A percentile compares a stretch with the other conserved stretches of the same genome.
Evolutionary conservation across 805 yeast species (phyloP).

Genomic region (Scheffersomyces amazonensis): DNA sequence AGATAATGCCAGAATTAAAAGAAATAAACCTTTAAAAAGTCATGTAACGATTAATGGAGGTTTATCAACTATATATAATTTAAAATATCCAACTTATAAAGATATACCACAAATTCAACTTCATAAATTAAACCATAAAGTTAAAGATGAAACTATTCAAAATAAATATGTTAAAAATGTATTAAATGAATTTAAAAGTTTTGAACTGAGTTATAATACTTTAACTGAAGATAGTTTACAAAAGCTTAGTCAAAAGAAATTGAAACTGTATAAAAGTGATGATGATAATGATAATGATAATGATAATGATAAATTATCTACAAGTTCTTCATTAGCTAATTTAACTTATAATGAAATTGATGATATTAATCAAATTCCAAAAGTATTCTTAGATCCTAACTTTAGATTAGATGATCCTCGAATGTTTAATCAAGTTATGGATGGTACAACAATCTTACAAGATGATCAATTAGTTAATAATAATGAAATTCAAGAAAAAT

Average conservation of each 20-base stretch:
- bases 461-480: slow-evolving; percentile 43
- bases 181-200: slow-evolving; percentile 26
- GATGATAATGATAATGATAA: neutral
- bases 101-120: slow-evolving; percentile 85
- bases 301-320: slow-evolving; percentile 6
- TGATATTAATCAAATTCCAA: slow-evolving; percentile 48
- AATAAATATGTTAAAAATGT: slow-evolving; percentile 15
- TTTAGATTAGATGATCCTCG: slow-evolving; percentile 89
- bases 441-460: slow-evolving; percentile 41
- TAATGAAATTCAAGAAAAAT: slow-evolving; percentile 65
- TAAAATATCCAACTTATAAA: slow-evolving; percentile 66
- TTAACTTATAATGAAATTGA: slow-evolving; percentile 5
- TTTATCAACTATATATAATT: slow-evolving; percentile 37
- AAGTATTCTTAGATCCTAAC: slow-evolving; percentile 59
- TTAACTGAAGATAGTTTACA: slow-evolving; percentile 37
- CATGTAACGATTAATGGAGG: slow-evolving; percentile 42
- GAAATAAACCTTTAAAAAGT: slow-evolving; percentile 27
- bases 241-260: slow-evolving; percentile 19
- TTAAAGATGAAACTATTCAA: slow-evolving; percentile 18
- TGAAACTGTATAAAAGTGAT: too few species aligned
- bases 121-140: slow-evolving; percentile 24
- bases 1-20: slow-evolving; percentile 41
- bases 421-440: slow-evolving; percentile 71
- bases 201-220: slow-evolving; percentile 35
- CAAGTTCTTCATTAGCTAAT: slow-evolving; percentile 8